A percentile compares a stretch with the other conserved stretches of the same genome.
phyloP scores from a whole-genome alignment of 106 monocot species.

The Dactylorhiza incarnata region DNA sequence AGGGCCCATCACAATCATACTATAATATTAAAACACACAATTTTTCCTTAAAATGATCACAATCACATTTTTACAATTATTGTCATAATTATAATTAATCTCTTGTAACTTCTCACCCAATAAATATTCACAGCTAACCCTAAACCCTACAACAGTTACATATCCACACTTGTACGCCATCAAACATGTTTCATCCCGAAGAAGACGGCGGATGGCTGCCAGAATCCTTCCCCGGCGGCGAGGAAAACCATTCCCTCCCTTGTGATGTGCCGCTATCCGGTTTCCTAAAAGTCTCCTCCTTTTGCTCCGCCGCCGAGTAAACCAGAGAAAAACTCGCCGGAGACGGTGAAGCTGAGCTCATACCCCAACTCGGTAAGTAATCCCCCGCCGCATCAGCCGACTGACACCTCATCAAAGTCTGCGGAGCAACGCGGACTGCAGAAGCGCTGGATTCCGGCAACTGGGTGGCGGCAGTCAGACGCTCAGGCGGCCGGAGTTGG shows the following conservation, averaged over 20 bases:
- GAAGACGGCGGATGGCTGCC: constrained; percentile 7
- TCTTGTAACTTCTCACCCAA: too few species aligned
- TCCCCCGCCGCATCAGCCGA: not conserved
- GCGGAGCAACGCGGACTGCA: not conserved
- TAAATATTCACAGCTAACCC: too few species aligned
- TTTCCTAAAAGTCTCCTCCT: not conserved
- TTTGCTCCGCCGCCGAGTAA: not conserved
- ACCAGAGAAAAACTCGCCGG: constrained; percentile 12
- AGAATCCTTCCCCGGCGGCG: constrained; percentile 6
- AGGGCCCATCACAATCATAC: too few species aligned
- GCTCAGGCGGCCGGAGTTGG: not conserved
- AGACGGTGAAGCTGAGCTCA: constrained; percentile 1
- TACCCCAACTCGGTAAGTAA: constrained; percentile 24
- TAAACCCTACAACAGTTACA: too few species aligned
- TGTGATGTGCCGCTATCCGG: too few species aligned
- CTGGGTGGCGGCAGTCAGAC: not conserved
- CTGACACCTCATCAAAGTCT: not conserved
- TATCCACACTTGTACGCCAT: too few species aligned
- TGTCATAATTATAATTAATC: too few species aligned
- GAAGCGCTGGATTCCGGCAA: not conserved
- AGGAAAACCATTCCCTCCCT: not conserved
- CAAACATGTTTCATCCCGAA: not conserved
- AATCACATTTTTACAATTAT: too few species aligned
- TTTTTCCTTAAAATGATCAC: too few species aligned
- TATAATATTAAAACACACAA: too few species aligned